A percentile compares a stretch with the other conserved stretches of the same genome.
Evolutionary conservation across 1,284 basidiomycete genomes (phyloP).

Genomic region (Singerocomus rubriflavus): DNA sequence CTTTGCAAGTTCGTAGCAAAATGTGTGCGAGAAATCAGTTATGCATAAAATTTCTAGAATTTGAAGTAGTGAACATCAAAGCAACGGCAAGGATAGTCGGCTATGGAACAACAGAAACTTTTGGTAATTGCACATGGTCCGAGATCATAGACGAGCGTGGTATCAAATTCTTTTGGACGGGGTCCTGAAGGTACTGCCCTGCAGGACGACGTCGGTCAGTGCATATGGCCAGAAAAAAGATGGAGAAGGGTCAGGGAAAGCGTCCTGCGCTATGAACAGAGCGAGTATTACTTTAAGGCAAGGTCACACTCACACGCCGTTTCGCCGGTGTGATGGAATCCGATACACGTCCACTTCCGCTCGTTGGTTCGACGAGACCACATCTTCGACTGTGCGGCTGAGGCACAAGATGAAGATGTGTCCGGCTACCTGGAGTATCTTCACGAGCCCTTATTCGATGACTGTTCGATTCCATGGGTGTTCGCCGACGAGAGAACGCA

Average conservation of each 20-base stretch:
- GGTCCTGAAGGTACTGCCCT: too few relatives aligned
- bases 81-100: not conserved
- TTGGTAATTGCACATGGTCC: not conserved
- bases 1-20: conserved; percentile 27
- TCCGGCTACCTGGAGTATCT: not conserved
- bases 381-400: conserved; percentile 5
- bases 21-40: conserved; percentile 12
- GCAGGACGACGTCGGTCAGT: too few relatives aligned
- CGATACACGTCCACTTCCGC: not conserved
- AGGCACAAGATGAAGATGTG: not conserved
- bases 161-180: too few relatives aligned
- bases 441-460: conserved; percentile 1
- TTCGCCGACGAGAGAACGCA: not conserved
- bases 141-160: not conserved
- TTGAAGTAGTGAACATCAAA: not conserved
- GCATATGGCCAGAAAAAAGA: too few relatives aligned
- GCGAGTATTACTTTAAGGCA: too few relatives aligned
- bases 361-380: not conserved
- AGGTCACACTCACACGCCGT: too few relatives aligned
- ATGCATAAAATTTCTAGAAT: conserved; percentile 4
- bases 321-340: too few relatives aligned
- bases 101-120: conserved; percentile 1
- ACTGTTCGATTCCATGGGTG: conserved; percentile 11
- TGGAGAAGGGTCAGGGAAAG: too few relatives aligned
- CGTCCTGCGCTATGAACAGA: too few relatives aligned